phyloP scores from a whole-genome alignment of 441 rosid species.

The Adansonia rubrostipa region DNA sequence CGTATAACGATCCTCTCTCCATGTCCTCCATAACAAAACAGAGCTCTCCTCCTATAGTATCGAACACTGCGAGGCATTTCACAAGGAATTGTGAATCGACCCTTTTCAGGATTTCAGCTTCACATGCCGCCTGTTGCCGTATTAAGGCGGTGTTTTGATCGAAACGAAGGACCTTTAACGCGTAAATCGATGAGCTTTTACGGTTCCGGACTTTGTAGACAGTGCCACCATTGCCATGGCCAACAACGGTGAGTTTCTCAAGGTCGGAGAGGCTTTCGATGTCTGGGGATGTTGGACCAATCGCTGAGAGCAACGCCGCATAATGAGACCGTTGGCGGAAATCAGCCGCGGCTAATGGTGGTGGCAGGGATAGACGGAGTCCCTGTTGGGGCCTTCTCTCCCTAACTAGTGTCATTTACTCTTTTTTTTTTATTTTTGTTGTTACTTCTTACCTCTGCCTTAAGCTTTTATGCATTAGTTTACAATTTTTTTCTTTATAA shows the following conservation, averaged over 20 bases:
- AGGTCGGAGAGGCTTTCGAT: slow-evolving; percentile 50
- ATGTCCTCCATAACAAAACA: slow-evolving; percentile 72
- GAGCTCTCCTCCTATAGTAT: slow-evolving; percentile 33
- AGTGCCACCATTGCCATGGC: slow-evolving; percentile 61
- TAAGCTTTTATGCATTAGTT: not conserved
- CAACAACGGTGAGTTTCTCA: slow-evolving; percentile 55
- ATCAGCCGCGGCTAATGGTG: slow-evolving; percentile 28
- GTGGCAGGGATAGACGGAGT: slow-evolving; percentile 48
- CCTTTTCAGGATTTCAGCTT: slow-evolving; percentile 60
- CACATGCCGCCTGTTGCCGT: slow-evolving; percentile 41
- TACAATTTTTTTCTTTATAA: too few species aligned
- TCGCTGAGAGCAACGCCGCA: slow-evolving; percentile 25
- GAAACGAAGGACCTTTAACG: slow-evolving; percentile 53
- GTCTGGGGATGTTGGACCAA: slow-evolving; percentile 44
- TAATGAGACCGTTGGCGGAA: slow-evolving; percentile 15
- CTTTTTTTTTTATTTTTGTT: not conserved
- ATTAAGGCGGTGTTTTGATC: slow-evolving; percentile 28
- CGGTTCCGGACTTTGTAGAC: slow-evolving; percentile 62
- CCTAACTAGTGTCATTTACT: slow-evolving; percentile 55
- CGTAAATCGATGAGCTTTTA: slow-evolving; percentile 40
- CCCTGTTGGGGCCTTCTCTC: slow-evolving; percentile 59
- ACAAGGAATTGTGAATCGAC: slow-evolving; percentile 56
- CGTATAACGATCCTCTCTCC: slow-evolving; percentile 61
- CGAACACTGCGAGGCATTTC: slow-evolving; percentile 51
- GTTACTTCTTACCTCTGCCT: slow-evolving; percentile 24